Percentiles rank a stretch among this genome's conserved stretches.
Conservation (phyloP, 768 basidiomycete genomes). For the Phaffia australis region DNA sequence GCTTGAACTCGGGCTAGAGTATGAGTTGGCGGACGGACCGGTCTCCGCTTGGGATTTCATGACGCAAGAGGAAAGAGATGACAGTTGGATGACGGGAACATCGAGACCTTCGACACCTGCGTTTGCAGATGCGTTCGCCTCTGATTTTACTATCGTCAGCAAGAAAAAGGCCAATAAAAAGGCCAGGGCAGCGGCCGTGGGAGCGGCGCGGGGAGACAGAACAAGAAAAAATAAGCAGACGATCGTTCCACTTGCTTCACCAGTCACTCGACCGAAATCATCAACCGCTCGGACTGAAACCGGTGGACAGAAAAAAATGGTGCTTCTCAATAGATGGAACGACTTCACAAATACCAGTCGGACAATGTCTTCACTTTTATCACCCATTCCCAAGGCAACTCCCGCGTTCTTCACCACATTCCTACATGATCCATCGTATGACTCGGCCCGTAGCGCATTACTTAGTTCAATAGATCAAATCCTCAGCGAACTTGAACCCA, state of each 20-base stretch:
- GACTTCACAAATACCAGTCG: not conserved
- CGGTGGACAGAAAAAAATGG: too few relatives aligned
- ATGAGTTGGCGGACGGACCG: not conserved
- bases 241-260: not conserved
- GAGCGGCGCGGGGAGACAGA: not conserved
- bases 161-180: slow-evolving; percentile 1
- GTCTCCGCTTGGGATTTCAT: slow-evolving; percentile 7
- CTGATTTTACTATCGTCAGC: not conserved
- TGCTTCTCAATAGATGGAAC: slow-evolving; percentile 14
- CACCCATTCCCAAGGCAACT: not conserved
- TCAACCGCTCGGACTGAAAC: not conserved
- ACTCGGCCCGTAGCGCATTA: slow-evolving; percentile 6
- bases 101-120: not conserved
- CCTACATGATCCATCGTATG: slow-evolving; percentile 11
- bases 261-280: not conserved
- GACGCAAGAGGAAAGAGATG: slow-evolving; percentile 13
- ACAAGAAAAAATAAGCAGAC: not conserved
- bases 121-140: not conserved
- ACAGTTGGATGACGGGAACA: slow-evolving; percentile 8
- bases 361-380: slow-evolving; percentile 2
- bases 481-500: not conserved
- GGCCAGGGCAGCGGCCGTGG: not conserved
- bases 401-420: slow-evolving; percentile 5
- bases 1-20: not conserved
- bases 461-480: slow-evolving; percentile 3